Evolutionary conservation across 495 filamentous ascomycete genomes (phyloP), one percentile per base, ranked within the genome.

Genomic region (Annulohypoxylon maeteangense): DNA sequence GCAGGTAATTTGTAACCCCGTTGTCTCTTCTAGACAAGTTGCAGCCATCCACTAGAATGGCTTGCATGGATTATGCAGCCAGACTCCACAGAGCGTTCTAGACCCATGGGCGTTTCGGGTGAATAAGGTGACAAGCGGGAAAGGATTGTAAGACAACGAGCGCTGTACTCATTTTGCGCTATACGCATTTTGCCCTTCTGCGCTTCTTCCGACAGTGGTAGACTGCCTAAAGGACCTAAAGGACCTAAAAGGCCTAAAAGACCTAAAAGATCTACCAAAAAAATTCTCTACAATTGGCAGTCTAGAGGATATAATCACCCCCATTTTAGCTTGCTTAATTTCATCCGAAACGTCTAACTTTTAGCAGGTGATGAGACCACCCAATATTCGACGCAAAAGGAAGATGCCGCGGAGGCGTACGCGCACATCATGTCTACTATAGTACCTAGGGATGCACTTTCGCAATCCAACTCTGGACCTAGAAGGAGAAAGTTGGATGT

Each of bases 41-140:
- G 70, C 70, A 72, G 62, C 36, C 61, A 66, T 73, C 65, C 61
- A 66, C 61, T 66, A 65, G 57, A 72, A 73, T 73, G 70, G 70
- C 70, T 73, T 73, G 70, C 65, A 73, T 69, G 62, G 65, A 48
- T 62, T 54, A 69, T 73, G 70, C 70, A 68, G 51, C 65, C 65
- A 36, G 42, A 10, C 55, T 50, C 70, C 70, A 73, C 65, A 68
- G 70, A 73, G 70, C 70, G 70, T 65, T 73, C 70, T 73, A 73
- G 70, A 65, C 65, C 62, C 42, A 22, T 40, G 47, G 60, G 57
- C 65, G 70, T 73, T 73, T 73, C 65, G 70, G 70, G 70, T 69
- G 70, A 73, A 69, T 68, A 62, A 73, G 70, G 70, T 69, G 70
- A 73, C 65, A 68, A 69, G 62, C 70, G 65, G 65, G 70, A 69